Evolutionary conservation across 2,329 filamentous ascomycete species (phyloP), one percentile per base, ranked within the genome.

Genomic region (Scleromitrula shiraiana): DNA sequence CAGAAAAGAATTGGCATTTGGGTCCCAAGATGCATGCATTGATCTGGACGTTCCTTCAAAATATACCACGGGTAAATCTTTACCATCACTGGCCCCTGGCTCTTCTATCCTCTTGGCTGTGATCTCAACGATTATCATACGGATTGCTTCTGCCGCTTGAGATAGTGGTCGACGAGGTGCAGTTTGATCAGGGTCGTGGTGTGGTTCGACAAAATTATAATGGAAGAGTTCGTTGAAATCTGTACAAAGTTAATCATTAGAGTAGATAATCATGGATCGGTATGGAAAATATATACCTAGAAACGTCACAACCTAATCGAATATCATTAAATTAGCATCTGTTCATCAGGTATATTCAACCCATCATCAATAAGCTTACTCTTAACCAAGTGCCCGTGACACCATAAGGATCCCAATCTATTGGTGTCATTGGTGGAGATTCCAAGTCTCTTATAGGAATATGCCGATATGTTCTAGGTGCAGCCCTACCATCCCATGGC

Each of bases 211-310:
- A 59, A 88, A 88, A 61, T 90, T 90, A 69, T 81, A 88, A 17
- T 68, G 67, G 62, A 82, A 84, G 29, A 90, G 78, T 61, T 89
- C 84, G 56, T 75, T 78, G 62, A 84, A 88, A 62, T 88, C 83
- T 52, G 41, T 53, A 57, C 27, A 58, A 58, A 15, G 45, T 35
- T 7, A 36, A 17, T 19, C 8, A 17, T 36, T 17, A 9, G n/a
- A 19, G 29, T 37, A 10, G 24, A 37, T 40, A n/a, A 24, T 41
- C 23, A 17, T 20, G 7, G 33, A 37, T n/a, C n/a, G n/a, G n/a
- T n/a, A n/a, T n/a, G 23, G n/a, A 14, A 30, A 26, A 23, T 8
- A n/a, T 23, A n/a, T 57, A 64, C 68, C 67, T 43, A 71, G 56
- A 49, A 72, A 72, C 49, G 67, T 70, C 4, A 72, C 68, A 36